Percentiles rank a stretch among this genome's conserved stretches.
phyloP scores from a whole-genome alignment of 2,329 filamentous ascomycete species.

The Penicillium sumatraense region DNA sequence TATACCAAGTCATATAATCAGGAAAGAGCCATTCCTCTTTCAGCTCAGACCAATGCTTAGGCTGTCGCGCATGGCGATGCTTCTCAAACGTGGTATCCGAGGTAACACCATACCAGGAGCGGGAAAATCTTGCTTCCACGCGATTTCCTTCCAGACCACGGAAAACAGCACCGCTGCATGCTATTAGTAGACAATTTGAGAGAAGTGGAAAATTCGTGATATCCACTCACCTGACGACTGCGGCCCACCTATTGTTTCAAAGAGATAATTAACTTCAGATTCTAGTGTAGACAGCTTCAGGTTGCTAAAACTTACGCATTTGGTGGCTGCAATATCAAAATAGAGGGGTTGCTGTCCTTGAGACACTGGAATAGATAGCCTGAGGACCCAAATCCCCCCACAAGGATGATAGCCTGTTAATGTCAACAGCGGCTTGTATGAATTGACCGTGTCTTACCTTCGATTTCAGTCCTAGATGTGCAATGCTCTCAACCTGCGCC shows the following conservation, averaged over 20 bases:
- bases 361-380: conserved; percentile 37
- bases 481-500: conserved; percentile 21
- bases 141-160: conserved; percentile 21
- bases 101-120: conserved; percentile 18
- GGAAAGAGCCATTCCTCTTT: conserved; percentile 5
- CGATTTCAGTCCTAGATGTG: neutral
- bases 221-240: conserved; percentile 19
- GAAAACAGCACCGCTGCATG: conserved; percentile 21
- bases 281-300: neutral
- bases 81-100: neutral
- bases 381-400: conserved; percentile 42
- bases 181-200: neutral
- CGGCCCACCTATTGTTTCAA: conserved; percentile 19
- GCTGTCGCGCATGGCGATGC: neutral
- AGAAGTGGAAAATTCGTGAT: neutral
- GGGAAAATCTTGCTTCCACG: conserved; percentile 19
- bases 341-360: conserved; percentile 23
- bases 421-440: neutral
- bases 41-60: conserved; percentile 6
- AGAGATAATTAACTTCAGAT: neutral
- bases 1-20: conserved; percentile 18
- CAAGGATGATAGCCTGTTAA: conserved; percentile 36
- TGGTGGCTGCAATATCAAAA: conserved; percentile 36
- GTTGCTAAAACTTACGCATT: conserved; percentile 22
- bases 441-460: conserved; percentile 4